Percentiles rank a stretch among this genome's conserved stretches.
phyloP scores from a whole-genome alignment of 805 yeast species.

The Wilhelminamyces savonicus region DNA sequence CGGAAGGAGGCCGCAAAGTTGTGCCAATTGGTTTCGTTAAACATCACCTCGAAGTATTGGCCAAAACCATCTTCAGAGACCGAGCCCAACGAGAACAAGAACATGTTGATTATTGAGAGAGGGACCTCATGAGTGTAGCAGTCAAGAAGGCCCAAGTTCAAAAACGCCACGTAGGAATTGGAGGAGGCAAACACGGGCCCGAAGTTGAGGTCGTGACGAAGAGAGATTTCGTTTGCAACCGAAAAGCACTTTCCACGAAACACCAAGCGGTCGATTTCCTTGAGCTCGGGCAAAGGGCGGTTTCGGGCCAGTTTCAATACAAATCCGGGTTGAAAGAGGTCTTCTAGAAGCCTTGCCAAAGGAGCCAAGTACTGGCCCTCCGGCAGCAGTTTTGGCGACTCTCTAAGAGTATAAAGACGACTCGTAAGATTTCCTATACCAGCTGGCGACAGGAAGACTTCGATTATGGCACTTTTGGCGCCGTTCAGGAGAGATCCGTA shows the following conservation, averaged over 20 bases:
- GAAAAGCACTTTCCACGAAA: constrained; percentile 27
- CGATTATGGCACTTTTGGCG: constrained; percentile 5
- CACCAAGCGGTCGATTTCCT: constrained; percentile 32
- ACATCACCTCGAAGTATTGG: constrained; percentile 17
- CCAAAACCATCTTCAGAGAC: constrained; percentile 10
- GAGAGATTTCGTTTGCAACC: constrained; percentile 16
- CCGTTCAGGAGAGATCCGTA: constrained; percentile 13
- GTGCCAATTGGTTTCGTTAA: constrained; percentile 14
- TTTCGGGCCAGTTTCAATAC: constrained; percentile 4
- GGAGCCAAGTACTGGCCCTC: constrained; percentile 2
- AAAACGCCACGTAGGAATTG: constrained; percentile 14
- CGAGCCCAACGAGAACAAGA: constrained; percentile 15
- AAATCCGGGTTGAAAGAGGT: constrained; percentile 11
- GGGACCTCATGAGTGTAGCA: constrained; percentile 6
- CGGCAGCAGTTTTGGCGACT: neutral
- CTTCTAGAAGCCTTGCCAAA: constrained; percentile 8
- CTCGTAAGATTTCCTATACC: constrained; percentile 29
- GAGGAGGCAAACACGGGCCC: constrained; percentile 7
- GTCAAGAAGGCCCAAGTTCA: constrained; percentile 12
- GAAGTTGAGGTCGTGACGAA: constrained; percentile 3
- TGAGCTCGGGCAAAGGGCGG: constrained; percentile 7
- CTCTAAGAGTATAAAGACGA: constrained; percentile 3
- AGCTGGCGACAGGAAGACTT: constrained; percentile 13
- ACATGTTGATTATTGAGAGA: constrained; percentile 6
- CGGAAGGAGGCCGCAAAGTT: constrained; percentile 7